Evolutionary conservation across 2,329 filamentous ascomycete species (phyloP).

Genomic region (Penicillium sp.): DNA sequence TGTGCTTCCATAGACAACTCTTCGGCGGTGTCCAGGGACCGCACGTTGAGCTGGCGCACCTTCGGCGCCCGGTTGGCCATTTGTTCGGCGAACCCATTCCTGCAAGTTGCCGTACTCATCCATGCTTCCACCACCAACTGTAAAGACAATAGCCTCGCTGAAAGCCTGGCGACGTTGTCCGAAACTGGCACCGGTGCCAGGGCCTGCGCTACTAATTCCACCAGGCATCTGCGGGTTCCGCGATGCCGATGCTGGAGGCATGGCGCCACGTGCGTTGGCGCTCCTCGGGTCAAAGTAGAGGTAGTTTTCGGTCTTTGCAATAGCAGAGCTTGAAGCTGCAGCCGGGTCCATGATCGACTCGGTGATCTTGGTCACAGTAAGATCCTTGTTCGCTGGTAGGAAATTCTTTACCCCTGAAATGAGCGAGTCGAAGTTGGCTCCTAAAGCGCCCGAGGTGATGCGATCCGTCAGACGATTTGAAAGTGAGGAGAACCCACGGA

Average conservation of each 20-base stretch:
- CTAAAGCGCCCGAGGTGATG: conserved; percentile 85
- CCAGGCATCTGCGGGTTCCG: conserved; percentile 48
- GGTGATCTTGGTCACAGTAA: conserved; percentile 96
- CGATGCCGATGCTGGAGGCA: conserved; percentile 71
- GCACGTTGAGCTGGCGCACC: conserved; percentile 33
- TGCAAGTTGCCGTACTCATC: conserved; percentile 97
- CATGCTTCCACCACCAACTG: conserved; percentile 94
- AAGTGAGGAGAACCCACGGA: conserved; percentile 89
- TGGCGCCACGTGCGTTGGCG: conserved; percentile 86
- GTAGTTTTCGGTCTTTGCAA: conserved; percentile 94
- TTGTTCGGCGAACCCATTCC: conserved; percentile 85
- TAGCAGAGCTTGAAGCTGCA: conserved; percentile 83
- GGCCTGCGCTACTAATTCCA: conserved; percentile 44
- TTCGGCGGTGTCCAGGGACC: conserved; percentile 62
- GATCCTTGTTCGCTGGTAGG: conserved; percentile 89
- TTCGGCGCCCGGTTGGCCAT: conserved; percentile 53
- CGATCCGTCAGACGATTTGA: conserved; percentile 90
- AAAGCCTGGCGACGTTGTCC: conserved; percentile 88
- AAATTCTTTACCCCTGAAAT: conserved; percentile 98
- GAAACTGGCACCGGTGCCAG: conserved; percentile 78
- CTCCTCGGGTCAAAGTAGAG: conserved; percentile 96
- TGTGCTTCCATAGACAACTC: conserved; percentile 93
- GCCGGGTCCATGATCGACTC: conserved; percentile 97
- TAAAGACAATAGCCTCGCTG: conserved; percentile 89
- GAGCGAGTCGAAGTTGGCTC: conserved; percentile 86